Conservation (phyloP, 2,329 filamentous ascomycete genomes). For the Chaetomium sp. region DNA sequence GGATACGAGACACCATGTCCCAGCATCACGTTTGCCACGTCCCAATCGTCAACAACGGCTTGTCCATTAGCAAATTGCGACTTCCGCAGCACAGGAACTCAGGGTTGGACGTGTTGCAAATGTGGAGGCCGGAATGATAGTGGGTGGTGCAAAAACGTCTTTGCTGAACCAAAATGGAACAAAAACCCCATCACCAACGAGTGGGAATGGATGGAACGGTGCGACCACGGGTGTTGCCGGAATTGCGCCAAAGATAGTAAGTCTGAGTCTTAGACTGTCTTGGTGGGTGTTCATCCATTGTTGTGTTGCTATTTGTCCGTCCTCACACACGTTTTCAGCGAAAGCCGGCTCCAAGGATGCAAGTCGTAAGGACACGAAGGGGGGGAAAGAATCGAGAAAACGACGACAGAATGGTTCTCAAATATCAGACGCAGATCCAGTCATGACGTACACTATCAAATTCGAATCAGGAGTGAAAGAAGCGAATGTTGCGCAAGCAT, state of each 20-base stretch:
- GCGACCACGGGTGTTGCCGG: constrained; percentile 48
- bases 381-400: constrained; percentile 13
- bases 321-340: background rate
- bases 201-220: constrained; percentile 36
- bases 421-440: background rate
- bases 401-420: background rate
- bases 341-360: background rate
- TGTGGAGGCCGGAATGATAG: constrained; percentile 46
- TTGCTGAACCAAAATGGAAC: constrained; percentile 27
- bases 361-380: constrained; percentile 7
- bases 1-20: constrained; percentile 45
- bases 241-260: constrained; percentile 41
- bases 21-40: constrained; percentile 41
- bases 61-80: constrained; percentile 48
- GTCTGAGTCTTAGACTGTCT: constrained; percentile 14
- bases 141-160: constrained; percentile 44
- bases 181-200: constrained; percentile 29
- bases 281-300: constrained; percentile 9
- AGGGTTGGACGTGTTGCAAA: constrained; percentile 48
- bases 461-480: constrained; percentile 27
- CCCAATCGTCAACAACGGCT: constrained; percentile 37
- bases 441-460: constrained; percentile 24
- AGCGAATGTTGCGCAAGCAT: background rate
- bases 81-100: constrained; percentile 42
- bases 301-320: too few species aligned